Evolutionary conservation across 2,329 filamentous ascomycete species (phyloP).

Genomic region (Sclerotinia borealis): DNA sequence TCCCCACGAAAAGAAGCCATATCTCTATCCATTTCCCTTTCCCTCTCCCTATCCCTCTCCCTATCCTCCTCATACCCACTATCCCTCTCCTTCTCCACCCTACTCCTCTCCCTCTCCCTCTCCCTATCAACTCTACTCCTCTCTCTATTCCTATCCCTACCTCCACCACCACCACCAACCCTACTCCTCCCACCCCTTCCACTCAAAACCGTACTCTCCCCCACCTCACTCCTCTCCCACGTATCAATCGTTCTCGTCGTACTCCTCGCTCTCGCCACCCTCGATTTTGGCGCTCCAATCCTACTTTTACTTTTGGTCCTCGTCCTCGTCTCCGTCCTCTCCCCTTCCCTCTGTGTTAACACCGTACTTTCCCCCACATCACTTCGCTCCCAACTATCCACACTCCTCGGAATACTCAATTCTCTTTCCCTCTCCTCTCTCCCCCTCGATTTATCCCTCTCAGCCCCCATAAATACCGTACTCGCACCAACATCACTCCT

Average conservation of each 20-base stretch:
- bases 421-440: neutral
- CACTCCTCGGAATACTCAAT: neutral
- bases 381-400: slow-evolving; percentile 2
- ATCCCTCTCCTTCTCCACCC: neutral
- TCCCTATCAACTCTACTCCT: neutral
- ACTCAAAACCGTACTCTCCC: neutral
- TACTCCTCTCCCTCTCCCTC: neutral
- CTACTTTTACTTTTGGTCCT: too few species aligned
- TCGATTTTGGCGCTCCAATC: neutral
- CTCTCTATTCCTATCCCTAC: neutral
- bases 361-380: neutral
- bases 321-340: neutral
- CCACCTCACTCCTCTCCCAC: slow-evolving; percentile 4
- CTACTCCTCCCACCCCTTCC: neutral
- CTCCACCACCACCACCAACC: too few species aligned
- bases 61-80: neutral
- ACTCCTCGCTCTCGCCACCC: neutral
- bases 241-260: neutral
- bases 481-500: neutral
- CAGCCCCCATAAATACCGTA: neutral
- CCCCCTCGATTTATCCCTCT: neutral
- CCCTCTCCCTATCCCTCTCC: neutral
- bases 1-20: neutral
- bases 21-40: slow-evolving; percentile 1
- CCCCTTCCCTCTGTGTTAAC: neutral